These are phyloP conservation scores for Penicillium psychrosexuale DNA, from an alignment of 2,329 filamentous ascomycete species.

Conservation along the genomic window DNA sequence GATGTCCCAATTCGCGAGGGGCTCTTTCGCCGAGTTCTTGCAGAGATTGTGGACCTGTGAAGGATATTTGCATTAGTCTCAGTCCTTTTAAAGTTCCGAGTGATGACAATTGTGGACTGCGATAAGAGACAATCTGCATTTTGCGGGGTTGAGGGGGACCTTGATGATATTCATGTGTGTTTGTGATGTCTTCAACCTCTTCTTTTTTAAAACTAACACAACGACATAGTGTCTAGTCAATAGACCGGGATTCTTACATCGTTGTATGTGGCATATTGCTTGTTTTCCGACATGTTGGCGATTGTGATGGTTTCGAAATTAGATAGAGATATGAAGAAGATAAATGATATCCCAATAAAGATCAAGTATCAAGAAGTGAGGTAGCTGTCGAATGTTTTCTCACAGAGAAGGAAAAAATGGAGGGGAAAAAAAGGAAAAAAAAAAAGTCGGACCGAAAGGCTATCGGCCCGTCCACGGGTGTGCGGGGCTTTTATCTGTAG, in stretches of 20 bases:
- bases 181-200: background rate
- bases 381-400: background rate
- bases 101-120: background rate
- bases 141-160: conserved; percentile 5
- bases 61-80: conserved; percentile 10
- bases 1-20: conserved; percentile 82
- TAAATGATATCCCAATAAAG: background rate
- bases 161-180: background rate
- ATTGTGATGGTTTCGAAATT: background rate
- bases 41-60: conserved; percentile 92
- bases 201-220: background rate
- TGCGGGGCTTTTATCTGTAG: background rate
- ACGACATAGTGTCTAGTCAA: background rate
- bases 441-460: conserved; percentile 11
- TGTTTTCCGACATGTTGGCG: conserved; percentile 61
- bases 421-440: conserved; percentile 2
- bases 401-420: background rate
- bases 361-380: background rate
- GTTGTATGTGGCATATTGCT: conserved; percentile 89
- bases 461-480: conserved; percentile 7
- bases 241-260: conserved; percentile 57
- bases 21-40: conserved; percentile 75
- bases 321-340: background rate
- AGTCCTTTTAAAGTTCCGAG: background rate
- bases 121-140: conserved; percentile 2